These are phyloP conservation scores for Coprinopsis strossmayeri DNA, from an alignment of 768 basidiomycete species.

Conservation along the genomic window DNA sequence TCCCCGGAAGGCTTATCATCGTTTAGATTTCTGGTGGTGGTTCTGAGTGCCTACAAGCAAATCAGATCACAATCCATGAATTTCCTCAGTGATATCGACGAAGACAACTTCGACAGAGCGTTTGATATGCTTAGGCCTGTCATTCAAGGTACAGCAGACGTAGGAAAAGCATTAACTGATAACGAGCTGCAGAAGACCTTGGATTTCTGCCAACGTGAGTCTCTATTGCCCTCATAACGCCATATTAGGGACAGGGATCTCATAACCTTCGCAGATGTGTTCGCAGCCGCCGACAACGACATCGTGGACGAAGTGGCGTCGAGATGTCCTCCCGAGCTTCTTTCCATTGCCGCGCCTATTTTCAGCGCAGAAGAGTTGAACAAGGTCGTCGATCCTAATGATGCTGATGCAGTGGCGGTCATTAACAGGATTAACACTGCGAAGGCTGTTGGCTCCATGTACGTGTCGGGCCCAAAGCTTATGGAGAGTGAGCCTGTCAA, in stretches of 20 bases:
- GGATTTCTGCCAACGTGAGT: slow-evolving; percentile 19
- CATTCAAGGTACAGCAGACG: slow-evolving; percentile 22
- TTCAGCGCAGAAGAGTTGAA: slow-evolving; percentile 18
- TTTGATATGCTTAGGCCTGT: slow-evolving; percentile 24
- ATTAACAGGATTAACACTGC: slow-evolving; percentile 15
- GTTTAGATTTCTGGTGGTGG: slow-evolving; percentile 38
- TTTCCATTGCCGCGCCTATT: slow-evolving; percentile 17
- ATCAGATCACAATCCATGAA: slow-evolving; percentile 33
- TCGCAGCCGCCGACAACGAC: slow-evolving; percentile 21
- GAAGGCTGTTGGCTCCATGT: slow-evolving; percentile 14
- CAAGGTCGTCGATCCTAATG: slow-evolving; percentile 11
- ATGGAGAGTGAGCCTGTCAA: slow-evolving; percentile 14
- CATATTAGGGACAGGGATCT: background rate
- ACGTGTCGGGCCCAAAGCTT: slow-evolving; percentile 11
- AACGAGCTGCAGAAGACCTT: slow-evolving; percentile 42
- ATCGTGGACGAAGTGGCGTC: slow-evolving; percentile 19
- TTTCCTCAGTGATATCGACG: slow-evolving; percentile 37
- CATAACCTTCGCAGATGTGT: slow-evolving; percentile 14
- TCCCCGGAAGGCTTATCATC: background rate
- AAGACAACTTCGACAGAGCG: slow-evolving; percentile 42
- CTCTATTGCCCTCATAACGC: background rate
- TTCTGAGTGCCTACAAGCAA: slow-evolving; percentile 43
- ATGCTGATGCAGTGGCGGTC: slow-evolving; percentile 14
- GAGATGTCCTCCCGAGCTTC: slow-evolving; percentile 17
- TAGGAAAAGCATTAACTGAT: slow-evolving; percentile 33